Percentiles rank a stretch among this genome's conserved stretches.
Conservation (phyloP, 2,329 filamentous ascomycete genomes). For the Sclerotinia trifoliorum region DNA sequence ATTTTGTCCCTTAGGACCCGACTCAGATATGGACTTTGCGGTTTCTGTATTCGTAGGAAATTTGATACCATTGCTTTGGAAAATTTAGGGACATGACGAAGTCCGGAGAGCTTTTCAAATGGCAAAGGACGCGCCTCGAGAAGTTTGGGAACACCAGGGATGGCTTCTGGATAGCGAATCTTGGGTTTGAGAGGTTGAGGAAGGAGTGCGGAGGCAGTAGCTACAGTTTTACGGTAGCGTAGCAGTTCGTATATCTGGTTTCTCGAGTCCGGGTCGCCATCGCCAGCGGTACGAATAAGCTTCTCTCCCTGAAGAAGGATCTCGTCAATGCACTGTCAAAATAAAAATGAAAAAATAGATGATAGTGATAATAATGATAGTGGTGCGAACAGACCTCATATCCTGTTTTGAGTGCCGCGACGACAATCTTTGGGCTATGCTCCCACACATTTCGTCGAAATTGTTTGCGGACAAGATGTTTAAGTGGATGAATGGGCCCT, state of each 20-base stretch:
- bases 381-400: constrained; percentile 54
- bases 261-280: constrained; percentile 29
- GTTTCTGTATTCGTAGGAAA: constrained; percentile 66
- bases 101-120: constrained; percentile 48
- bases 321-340: neutral
- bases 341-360: neutral
- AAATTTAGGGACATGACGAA: constrained; percentile 59
- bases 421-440: constrained; percentile 58
- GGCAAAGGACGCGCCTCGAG: constrained; percentile 55
- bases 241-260: constrained; percentile 40
- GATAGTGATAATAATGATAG: neutral
- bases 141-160: constrained; percentile 43
- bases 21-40: constrained; percentile 60
- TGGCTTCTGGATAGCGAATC: constrained; percentile 31
- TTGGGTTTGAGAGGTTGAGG: constrained; percentile 18
- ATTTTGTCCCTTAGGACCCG: constrained; percentile 56
- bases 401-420: constrained; percentile 62
- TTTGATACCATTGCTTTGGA: constrained; percentile 56
- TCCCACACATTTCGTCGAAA: constrained; percentile 61
- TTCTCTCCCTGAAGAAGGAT: constrained; percentile 30
- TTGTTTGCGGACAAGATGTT: constrained; percentile 57
- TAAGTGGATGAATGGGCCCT: constrained; percentile 46
- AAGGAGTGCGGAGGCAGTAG: constrained; percentile 16
- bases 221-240: constrained; percentile 31
- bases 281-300: constrained; percentile 34